These are phyloP conservation scores for Prunus padus DNA, from an alignment of 306 rosid genomes.

Conservation along the genomic window DNA sequence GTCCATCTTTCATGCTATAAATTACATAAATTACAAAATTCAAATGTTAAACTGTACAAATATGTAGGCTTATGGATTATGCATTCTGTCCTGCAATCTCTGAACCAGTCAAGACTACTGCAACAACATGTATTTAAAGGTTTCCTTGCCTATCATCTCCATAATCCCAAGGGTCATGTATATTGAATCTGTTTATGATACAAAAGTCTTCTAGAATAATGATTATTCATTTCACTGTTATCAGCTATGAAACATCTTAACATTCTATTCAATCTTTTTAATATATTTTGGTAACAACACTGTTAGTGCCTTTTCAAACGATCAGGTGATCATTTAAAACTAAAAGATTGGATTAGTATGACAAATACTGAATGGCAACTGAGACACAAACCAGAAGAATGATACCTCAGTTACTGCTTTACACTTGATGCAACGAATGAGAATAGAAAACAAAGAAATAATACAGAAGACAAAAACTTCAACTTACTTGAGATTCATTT, in stretches of 20 bases:
- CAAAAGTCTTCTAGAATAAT: background rate
- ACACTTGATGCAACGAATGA: background rate
- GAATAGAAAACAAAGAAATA: background rate
- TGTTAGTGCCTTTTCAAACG: background rate
- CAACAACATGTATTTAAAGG: background rate
- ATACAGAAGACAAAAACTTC: background rate
- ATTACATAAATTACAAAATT: background rate
- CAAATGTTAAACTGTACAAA: background rate
- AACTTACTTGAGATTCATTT: slow-evolving; percentile 64
- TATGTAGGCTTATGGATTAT: background rate
- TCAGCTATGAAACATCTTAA: background rate
- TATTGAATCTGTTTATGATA: background rate
- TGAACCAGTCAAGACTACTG: background rate
- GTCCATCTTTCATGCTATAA: background rate
- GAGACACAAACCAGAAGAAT: background rate
- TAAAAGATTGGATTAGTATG: background rate
- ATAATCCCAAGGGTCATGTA: background rate
- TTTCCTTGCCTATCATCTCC: too few species aligned
- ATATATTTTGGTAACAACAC: background rate
- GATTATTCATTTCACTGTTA: background rate
- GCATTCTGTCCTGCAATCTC: background rate
- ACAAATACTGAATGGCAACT: background rate
- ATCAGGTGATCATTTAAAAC: background rate
- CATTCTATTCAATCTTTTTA: background rate
- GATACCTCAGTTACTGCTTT: slow-evolving; percentile 1